phyloP scores from a whole-genome alignment of 371 early-diverging fungal genomes.

The Mortierella sp. region DNA sequence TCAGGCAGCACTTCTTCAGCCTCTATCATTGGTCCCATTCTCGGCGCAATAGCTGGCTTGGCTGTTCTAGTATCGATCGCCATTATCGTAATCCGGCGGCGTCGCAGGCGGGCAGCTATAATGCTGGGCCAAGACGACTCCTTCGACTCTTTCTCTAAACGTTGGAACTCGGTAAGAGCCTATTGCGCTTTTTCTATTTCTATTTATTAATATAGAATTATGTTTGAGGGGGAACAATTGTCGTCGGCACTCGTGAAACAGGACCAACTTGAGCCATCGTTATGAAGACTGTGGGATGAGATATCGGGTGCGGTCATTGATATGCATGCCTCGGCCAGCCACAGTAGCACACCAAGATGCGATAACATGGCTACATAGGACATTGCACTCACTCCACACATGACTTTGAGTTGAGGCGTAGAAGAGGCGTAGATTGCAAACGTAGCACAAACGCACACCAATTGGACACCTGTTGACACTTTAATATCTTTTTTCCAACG shows the following conservation, averaged over 20 bases:
- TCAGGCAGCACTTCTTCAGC: neutral
- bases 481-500: neutral
- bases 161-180: conserved; percentile 37
- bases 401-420: neutral
- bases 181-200: neutral
- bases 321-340: conserved; percentile 30
- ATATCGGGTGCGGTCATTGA: neutral
- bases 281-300: neutral
- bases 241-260: too few relatives aligned
- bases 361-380: neutral
- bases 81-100: conserved; percentile 32
- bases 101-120: conserved; percentile 13
- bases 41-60: conserved; percentile 37
- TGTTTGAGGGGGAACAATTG: too few relatives aligned
- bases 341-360: conserved; percentile 16
- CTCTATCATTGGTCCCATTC: conserved; percentile 30
- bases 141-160: conserved; percentile 38
- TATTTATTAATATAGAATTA: too few relatives aligned
- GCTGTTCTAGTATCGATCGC: conserved; percentile 20
- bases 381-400: neutral
- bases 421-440: too few relatives aligned
- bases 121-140: conserved; percentile 43
- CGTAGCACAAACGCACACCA: neutral
- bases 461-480: neutral
- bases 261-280: too few relatives aligned